Evolutionary conservation across 768 basidiomycete species (phyloP), one percentile per base, ranked within the genome.

Genomic region (Galerina marginata): DNA sequence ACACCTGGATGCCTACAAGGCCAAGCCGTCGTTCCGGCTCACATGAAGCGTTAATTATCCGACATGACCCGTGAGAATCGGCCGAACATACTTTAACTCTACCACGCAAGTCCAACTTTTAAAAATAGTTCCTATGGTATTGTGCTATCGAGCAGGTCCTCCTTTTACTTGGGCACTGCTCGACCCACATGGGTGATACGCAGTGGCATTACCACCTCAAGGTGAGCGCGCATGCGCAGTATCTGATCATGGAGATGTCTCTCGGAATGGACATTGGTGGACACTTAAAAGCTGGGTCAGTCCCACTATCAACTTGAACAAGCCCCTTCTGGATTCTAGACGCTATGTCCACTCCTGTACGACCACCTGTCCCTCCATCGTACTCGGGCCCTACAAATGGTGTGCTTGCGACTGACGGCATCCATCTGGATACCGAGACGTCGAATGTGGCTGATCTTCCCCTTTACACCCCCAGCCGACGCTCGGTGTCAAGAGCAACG

Each of bases 361-460:
- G 38, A 14, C 38, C n/a, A 20, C 6, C 9, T 29, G 52, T 39
- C 2, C 72, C 78, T 4, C 80, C 81, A 71, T 61, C 59, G 20
- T 61, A 63, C 25, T 12, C 42, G 15, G 56, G 39, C 42, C 51
- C 55, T 23, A 25, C 39, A 14, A 15, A n/a, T 36, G 26, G 23
- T 29, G 33, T 23, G 40, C 25, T 37, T 15, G 29, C 14, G 4
- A 10, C 54, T n/a, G 55, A 51, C 14, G 25, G 33, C 14, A 47
- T 12, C 9, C 5, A 20, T 20, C 33, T n/a, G 26, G 38, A 20
- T 46, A 6, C 20, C 15, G 20, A 11, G 46, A 3, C 47, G n/a
- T 37, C 42, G 9, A 12, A 20, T 20, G 37, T 43, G 12, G 4
- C 54, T 4, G 65, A 66, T 15, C 55, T 69, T n/a, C 67, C 71